Evolutionary conservation across 352 stramenopile species (phyloP), one percentile per base, ranked within the genome.

Genomic region (Elongisporangium undulatum): DNA sequence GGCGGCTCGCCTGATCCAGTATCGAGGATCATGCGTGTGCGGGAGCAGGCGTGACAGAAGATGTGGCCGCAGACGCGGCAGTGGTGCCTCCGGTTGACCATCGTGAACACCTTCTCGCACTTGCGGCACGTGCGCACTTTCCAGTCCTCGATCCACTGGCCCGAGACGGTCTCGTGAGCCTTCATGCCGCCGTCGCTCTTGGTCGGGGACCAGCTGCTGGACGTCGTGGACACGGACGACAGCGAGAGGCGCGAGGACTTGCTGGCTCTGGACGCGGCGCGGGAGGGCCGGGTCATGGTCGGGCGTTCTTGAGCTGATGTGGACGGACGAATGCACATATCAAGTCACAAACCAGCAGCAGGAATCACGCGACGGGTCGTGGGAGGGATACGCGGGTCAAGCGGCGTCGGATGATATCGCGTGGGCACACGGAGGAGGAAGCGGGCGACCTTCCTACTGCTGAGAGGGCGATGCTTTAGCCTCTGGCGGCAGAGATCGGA

Each of bases 41-140:
- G 85, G 17, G 84, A 90, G 56, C 84, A 94, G 26, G 78, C 68
- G 66, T 89, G 77, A 61, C 84, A 94, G 69, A 94, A 94, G 53
- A 94, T 89, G 64, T 92, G 65, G 29, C 84, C 84, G 53, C 84
- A 94, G 52, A 90, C 82, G 55, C 84, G 84, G 68, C 84, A 94
- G 72, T 94, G 84, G 62, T 94, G 84, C 23, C 84, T 80, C 2
- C 84, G 79, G 67, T 89, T 87, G 49, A 90, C 74, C 23, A 94
- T 68, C 54, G 84, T 87, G 57, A 94, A 94, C 6, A 22, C 54
- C 26, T 77, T 74, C 63, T 83, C 77, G 65, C 84, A 94, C 66
- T 91, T 89, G 62, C 59, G 64, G 67, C 85, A 94, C 15, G 56
- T 75, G 24, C 69, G 67, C 60, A 67, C 74, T 19, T 74, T 71